Percentiles rank a stretch among this genome's conserved stretches.
These are phyloP conservation scores for Colletotrichum brevisporum DNA, from an alignment of 2,329 filamentous ascomycete species.

Conservation along the genomic window DNA sequence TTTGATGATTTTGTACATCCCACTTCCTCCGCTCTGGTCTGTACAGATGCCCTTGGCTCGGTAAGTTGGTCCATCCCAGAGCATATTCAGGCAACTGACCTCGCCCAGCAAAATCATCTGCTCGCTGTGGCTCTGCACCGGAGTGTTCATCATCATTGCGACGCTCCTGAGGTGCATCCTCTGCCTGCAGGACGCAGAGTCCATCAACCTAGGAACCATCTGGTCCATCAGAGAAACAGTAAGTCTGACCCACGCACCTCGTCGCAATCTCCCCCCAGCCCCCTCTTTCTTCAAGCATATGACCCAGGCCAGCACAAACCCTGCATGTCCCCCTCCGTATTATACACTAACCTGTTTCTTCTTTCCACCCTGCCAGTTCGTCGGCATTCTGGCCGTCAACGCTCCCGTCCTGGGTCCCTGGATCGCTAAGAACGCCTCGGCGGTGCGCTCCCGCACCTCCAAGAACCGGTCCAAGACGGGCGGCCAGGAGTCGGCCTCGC, in stretches of 20 bases:
- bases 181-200: slow-evolving; percentile 43
- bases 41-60: slow-evolving; percentile 42
- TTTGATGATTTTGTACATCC: slow-evolving; percentile 44
- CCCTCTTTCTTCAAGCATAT: background rate
- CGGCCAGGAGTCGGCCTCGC: slow-evolving; percentile 30
- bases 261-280: slow-evolving; percentile 10
- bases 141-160: slow-evolving; percentile 47
- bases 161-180: slow-evolving; percentile 45
- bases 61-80: slow-evolving; percentile 20
- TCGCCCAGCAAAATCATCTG: slow-evolving; percentile 44
- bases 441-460: slow-evolving; percentile 37
- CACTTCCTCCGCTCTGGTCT: slow-evolving; percentile 44
- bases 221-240: slow-evolving; percentile 48
- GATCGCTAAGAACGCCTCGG: slow-evolving; percentile 41
- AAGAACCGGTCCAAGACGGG: slow-evolving; percentile 21
- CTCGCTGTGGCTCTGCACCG: slow-evolving; percentile 45
- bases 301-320: background rate
- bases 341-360: slow-evolving; percentile 13
- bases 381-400: slow-evolving; percentile 45
- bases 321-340: background rate
- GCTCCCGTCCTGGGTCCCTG: slow-evolving; percentile 45
- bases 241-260: slow-evolving; percentile 26
- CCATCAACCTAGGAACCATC: slow-evolving; percentile 44
- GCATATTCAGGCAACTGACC: background rate
- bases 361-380: slow-evolving; percentile 38